Evolutionary conservation across 208 protist species (phyloP).

Genomic region (Phytomonas francai): DNA sequence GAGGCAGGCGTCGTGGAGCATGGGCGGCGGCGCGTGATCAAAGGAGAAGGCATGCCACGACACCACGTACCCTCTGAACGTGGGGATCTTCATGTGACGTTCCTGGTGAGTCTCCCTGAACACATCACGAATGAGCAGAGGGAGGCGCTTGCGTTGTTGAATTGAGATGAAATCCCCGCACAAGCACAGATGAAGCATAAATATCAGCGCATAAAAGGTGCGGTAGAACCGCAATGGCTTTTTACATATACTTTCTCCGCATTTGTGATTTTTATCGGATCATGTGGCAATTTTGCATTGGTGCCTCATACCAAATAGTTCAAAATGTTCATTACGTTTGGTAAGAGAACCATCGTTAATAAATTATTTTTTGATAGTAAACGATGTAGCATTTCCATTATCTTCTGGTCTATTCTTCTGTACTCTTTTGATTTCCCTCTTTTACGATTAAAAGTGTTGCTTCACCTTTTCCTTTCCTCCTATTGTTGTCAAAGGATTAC

Average conservation of each 20-base stretch:
- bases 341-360: neutral
- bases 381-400: neutral
- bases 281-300: neutral
- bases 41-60: slow-evolving; percentile 89
- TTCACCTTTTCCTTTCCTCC: slow-evolving; percentile 6
- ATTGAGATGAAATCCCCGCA: neutral
- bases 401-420: slow-evolving; percentile 7
- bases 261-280: neutral
- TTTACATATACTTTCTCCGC: neutral
- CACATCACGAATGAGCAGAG: slow-evolving; percentile 39
- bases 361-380: neutral
- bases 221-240: neutral
- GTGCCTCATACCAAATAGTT: neutral
- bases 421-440: slow-evolving; percentile 9
- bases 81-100: slow-evolving; percentile 86
- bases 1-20: slow-evolving; percentile 49
- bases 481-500: slow-evolving; percentile 1
- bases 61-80: slow-evolving; percentile 76
- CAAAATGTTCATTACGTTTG: neutral
- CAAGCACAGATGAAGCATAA: neutral
- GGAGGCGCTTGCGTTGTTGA: slow-evolving; percentile 15
- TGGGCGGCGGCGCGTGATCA: slow-evolving; percentile 46
- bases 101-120: slow-evolving; percentile 71
- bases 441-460: slow-evolving; percentile 5
- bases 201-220: neutral